Base-by-base conservation (phyloP, 768 basidiomycete species). In the Myochromella boudieri region DNA sequence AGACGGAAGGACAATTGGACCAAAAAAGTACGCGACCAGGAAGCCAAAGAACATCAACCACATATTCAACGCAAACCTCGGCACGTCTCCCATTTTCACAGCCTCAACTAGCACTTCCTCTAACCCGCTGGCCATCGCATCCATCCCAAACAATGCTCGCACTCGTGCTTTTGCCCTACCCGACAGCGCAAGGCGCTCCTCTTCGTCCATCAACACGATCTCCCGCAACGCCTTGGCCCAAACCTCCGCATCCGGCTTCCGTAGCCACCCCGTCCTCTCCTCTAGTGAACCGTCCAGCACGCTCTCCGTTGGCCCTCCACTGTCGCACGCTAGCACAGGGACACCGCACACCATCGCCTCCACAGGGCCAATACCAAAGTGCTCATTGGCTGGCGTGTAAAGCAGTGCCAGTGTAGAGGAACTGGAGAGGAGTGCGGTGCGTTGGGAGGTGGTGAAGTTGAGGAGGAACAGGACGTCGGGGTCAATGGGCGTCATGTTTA, bases 301-400 rank as follows among this genome's bases (percentile, higher is more conserved):
- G 44, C 88, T 95, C 68, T 99, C 97, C 1, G 82, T 89, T 7
- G 97, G 97, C 2, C 95, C 95, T 12, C 91, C 91, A 48, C 80
- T 84, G 60, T 91, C 68, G 57, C 87, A 91, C 0, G 94, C 95
- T 15, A 99, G 68, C 1, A 98, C 87, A 0, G 95, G 93, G 0
- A 98, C 64, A 2, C 93, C 91, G 37, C 89, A 94, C 6, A 83
- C 78, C 93, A 97, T 97, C 0, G 82, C 94, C 64, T 99, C 95
- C 3, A 97, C 80, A 2, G 97, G 95, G 0, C 87, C 95, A 55
- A 99, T 97, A 1, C 95, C 97, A 63, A 98, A 97, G 63, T 99
- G 95, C 59, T 99, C 95, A 64, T 95, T 95, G 6, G 79, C 71
- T 0, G 95, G 97, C 0, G 95, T 99, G 63, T 99, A 99, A 6